A percentile compares a stretch with the other conserved stretches of the same genome.
Conservation (phyloP, 1,284 basidiomycete species). For the Ustilago loliicola region DNA sequence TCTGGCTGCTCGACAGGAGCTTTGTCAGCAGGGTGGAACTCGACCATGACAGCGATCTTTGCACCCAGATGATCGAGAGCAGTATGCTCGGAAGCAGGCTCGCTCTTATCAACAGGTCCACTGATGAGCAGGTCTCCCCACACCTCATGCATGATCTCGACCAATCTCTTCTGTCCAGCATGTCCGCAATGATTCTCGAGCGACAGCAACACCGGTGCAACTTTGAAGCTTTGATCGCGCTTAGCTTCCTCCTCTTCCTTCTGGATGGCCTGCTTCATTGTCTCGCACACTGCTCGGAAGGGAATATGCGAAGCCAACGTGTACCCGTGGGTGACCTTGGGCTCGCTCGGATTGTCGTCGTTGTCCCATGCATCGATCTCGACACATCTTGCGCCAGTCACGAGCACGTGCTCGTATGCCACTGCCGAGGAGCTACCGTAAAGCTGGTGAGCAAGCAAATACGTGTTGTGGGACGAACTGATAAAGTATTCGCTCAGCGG, state of each 20-base stretch:
- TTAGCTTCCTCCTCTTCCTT: constrained; percentile 37
- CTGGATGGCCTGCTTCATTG: constrained; percentile 50
- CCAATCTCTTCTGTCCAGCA: constrained; percentile 75
- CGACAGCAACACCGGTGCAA: constrained; percentile 75
- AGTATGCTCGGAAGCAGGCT: constrained; percentile 62
- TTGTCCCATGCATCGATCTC: constrained; percentile 80
- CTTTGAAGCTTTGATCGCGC: constrained; percentile 23
- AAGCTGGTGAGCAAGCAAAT: constrained; percentile 77
- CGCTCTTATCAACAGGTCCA: constrained; percentile 56
- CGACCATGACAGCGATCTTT: constrained; percentile 77
- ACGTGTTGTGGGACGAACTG: constrained; percentile 76
- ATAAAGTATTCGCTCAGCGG: constrained; percentile 64
- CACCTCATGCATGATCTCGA: constrained; percentile 75
- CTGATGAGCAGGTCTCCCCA: constrained; percentile 75
- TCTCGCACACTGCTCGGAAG: constrained; percentile 53
- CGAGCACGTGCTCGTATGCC: constrained; percentile 76
- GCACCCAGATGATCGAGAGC: constrained; percentile 75
- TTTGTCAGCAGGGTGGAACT: constrained; percentile 41
- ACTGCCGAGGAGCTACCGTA: constrained; percentile 75
- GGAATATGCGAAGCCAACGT: constrained; percentile 54
- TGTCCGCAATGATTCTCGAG: constrained; percentile 77
- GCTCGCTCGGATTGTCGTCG: constrained; percentile 72
- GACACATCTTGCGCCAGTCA: constrained; percentile 76
- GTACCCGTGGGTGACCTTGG: constrained; percentile 75
- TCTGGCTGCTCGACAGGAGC: constrained; percentile 19